phyloP scores from a whole-genome alignment of 768 basidiomycete genomes.

The Leccinum obscurum region DNA sequence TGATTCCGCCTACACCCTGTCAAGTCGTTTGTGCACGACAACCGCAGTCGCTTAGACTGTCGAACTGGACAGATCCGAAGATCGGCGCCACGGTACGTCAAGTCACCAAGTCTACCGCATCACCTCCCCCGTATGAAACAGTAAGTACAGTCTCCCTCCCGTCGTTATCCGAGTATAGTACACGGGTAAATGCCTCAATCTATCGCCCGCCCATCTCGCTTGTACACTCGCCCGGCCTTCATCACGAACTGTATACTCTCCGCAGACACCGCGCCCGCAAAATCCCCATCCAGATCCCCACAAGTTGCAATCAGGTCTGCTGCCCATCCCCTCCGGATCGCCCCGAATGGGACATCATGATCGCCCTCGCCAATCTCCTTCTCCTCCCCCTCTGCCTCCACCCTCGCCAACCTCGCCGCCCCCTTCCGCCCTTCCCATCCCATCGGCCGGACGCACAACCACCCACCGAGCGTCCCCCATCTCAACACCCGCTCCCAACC shows the following conservation, averaged over 20 bases:
- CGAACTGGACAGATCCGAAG: background rate
- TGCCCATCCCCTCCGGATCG: conserved; percentile 52
- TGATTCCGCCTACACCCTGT: background rate
- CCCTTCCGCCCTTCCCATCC: conserved; percentile 44
- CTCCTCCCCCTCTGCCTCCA: conserved; percentile 26
- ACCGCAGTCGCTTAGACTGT: background rate
- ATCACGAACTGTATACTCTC: conserved; percentile 53
- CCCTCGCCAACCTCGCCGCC: conserved; percentile 24
- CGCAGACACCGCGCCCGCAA: conserved; percentile 46
- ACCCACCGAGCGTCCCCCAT: conserved; percentile 62
- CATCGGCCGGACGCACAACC: conserved; percentile 52
- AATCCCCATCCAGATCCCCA: conserved; percentile 40
- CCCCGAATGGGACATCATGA: conserved; percentile 50
- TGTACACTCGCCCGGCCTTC: conserved; percentile 54
- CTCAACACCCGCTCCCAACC: conserved; percentile 50
- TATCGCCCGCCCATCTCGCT: conserved; percentile 35
- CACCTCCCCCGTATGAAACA: no score
- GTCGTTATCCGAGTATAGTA: background rate
- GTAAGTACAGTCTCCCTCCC: background rate
- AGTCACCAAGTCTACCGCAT: background rate
- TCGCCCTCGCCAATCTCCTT: conserved; percentile 23
- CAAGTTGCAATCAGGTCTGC: conserved; percentile 46
- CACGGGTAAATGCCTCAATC: background rate
- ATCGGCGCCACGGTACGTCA: background rate
- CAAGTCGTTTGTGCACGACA: background rate